A percentile compares a stretch with the other conserved stretches of the same genome.
These are phyloP conservation scores for Dillenia turbinata DNA, from an alignment of 164 flowering plant species.

Conservation along the genomic window DNA sequence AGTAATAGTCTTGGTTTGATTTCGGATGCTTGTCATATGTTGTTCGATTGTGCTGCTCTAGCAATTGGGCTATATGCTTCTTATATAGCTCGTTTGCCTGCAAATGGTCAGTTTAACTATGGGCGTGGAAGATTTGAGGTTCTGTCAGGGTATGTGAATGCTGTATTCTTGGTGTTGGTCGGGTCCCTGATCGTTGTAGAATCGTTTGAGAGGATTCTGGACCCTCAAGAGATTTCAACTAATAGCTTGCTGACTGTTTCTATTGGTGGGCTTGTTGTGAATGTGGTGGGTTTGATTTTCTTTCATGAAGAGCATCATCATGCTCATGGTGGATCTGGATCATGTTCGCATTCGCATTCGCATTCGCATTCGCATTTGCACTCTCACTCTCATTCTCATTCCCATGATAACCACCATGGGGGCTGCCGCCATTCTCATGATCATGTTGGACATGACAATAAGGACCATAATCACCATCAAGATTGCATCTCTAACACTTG, in stretches of 20 bases:
- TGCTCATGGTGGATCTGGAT: conserved; percentile 87
- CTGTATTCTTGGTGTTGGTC: conserved; percentile 86
- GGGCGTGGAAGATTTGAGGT: conserved; percentile 99
- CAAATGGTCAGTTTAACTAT: conserved; percentile 75
- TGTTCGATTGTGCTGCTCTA: conserved; percentile 98
- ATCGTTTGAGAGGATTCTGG: conserved; percentile 94
- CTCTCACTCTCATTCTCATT: conserved; percentile 27
- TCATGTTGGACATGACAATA: conserved; percentile 15
- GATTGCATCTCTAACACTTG: conserved; percentile 17
- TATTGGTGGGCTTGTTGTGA: conserved; percentile 89
- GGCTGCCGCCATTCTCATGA: conserved; percentile 13
- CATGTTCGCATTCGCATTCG: conserved; percentile 67
- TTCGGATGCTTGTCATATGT: conserved; percentile 99
- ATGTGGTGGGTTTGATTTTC: conserved; percentile 83
- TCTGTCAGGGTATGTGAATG: conserved; percentile 96
- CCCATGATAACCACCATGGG: conserved; percentile 18
- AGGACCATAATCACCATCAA: conserved; percentile 9
- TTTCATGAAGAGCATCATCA: conserved; percentile 99
- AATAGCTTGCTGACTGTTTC: conserved; percentile 78
- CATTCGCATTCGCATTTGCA: conserved; percentile 30
- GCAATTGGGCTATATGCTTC: conserved; percentile 97
- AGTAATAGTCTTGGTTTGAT: conserved; percentile 97
- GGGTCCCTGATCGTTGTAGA: conserved; percentile 87
- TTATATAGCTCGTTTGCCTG: conserved; percentile 88
- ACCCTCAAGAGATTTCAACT: conserved; percentile 95